phyloP scores from a whole-genome alignment of 805 yeast species.

The Candida taoyuanica region DNA sequence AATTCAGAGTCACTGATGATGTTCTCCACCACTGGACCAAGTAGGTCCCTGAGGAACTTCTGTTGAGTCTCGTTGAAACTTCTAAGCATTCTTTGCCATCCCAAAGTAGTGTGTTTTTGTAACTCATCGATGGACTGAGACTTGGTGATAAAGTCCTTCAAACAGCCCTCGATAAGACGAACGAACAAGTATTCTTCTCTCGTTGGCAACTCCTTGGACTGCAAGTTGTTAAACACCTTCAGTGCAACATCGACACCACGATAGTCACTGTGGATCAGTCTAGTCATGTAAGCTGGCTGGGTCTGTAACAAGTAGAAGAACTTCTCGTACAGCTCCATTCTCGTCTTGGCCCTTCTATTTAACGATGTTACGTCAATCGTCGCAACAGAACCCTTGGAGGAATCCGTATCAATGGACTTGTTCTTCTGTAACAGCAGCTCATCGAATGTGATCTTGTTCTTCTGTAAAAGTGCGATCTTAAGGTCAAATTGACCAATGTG shows the following conservation, averaged over 20 bases:
- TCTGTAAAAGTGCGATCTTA: slow-evolving; percentile 72
- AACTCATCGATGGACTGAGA: slow-evolving; percentile 28
- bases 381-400: slow-evolving; percentile 5
- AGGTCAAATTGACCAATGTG: slow-evolving; percentile 73
- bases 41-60: slow-evolving; percentile 28
- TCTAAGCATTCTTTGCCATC: slow-evolving; percentile 42
- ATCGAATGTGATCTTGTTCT: slow-evolving; percentile 73
- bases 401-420: slow-evolving; percentile 13
- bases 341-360: slow-evolving; percentile 35
- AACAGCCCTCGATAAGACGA: slow-evolving; percentile 23
- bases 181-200: slow-evolving; percentile 25
- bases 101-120: slow-evolving; percentile 17
- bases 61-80: slow-evolving; percentile 37
- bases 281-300: slow-evolving; percentile 65
- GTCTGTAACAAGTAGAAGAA: slow-evolving; percentile 81
- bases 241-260: slow-evolving; percentile 27
- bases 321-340: slow-evolving; percentile 69
- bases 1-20: slow-evolving; percentile 34
- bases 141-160: slow-evolving; percentile 33
- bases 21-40: slow-evolving; percentile 35
- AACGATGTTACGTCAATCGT: slow-evolving; percentile 26
- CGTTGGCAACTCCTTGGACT: slow-evolving; percentile 25
- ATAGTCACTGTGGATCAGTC: slow-evolving; percentile 40
- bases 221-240: slow-evolving; percentile 24
- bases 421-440: slow-evolving; percentile 49